These are phyloP conservation scores for Pseudonitzschia delicatissima DNA, from an alignment of 108 stramenopile species.

Conservation along the genomic window DNA sequence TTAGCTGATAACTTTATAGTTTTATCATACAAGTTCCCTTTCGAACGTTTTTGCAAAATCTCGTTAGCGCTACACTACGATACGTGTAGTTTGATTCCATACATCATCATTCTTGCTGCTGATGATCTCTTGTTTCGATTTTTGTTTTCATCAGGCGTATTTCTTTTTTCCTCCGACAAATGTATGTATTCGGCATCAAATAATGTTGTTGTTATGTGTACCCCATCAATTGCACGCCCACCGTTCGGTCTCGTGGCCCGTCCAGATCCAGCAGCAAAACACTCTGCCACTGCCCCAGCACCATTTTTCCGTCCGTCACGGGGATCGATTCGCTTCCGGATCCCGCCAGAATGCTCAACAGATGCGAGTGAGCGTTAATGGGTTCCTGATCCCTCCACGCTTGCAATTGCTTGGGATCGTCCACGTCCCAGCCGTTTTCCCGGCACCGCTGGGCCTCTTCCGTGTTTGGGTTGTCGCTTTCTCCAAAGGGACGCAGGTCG, in stretches of 20 bases:
- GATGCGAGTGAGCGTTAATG: conserved; percentile 88
- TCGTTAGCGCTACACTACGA: too few relatives aligned
- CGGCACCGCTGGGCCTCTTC: conserved; percentile 82
- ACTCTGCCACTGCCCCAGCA: conserved; percentile 85
- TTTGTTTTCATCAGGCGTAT: too few relatives aligned
- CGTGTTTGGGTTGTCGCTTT: background rate
- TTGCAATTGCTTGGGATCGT: conserved; percentile 52
- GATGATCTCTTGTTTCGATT: too few relatives aligned
- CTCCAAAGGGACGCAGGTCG: conserved; percentile 71
- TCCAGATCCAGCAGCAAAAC: conserved; percentile 82
- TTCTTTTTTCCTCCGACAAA: too few relatives aligned
- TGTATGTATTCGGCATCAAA: too few relatives aligned
- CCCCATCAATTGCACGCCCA: conserved; percentile 82
- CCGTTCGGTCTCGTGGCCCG: conserved; percentile 74
- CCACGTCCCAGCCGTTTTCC: conserved; percentile 87
- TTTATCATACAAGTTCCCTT: too few relatives aligned
- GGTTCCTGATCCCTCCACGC: conserved; percentile 88
- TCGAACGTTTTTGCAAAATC: too few relatives aligned
- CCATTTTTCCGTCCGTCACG: conserved; percentile 76
- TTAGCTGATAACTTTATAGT: too few relatives aligned
- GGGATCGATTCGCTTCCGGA: conserved; percentile 70
- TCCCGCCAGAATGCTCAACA: conserved; percentile 77
- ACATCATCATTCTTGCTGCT: too few relatives aligned
- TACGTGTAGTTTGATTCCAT: too few relatives aligned
- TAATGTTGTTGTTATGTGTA: conserved; percentile 37